Base-by-base conservation (phyloP, 176 grass and related monocot species). In the Bromus sterilis region DNA sequence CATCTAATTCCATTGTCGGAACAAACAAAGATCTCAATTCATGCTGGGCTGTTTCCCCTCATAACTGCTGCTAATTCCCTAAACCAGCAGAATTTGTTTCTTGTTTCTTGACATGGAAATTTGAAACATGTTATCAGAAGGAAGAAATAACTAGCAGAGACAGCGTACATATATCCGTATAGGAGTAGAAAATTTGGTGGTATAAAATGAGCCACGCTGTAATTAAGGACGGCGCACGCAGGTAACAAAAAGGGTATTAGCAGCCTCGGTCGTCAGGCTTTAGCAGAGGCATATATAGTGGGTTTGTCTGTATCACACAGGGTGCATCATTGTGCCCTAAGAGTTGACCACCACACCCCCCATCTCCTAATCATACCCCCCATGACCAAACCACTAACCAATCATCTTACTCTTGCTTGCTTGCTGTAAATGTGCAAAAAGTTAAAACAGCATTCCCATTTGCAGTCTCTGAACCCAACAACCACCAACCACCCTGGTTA, bases 271-370 rank as follows among this genome's bases (percentile, higher is more conserved):
- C 9, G 73, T 57, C 37, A 75, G 67, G 32, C 77, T 85, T 57
- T 73, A 58, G 56, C 64, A 46, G 56, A 37, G 78, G 48, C 56
- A 82, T 66, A 43, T 71, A 71, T 71, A 82, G 78, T 86, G 83
- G 78, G 57, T 78, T 86, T 89, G 83, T 89, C 83, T 89, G 78
- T 86, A 82, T 89, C 88, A 89, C 53, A 36, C 55, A 65, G 36
- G 66, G 14, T 39, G 44, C 60, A 86, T 86, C 83, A 82, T 86
- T 82, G 74, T 86, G 83, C 48, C 78, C 74, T 83, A 66, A 74
- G 78, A 90, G 88, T 90, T 90, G 88, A 90, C 88, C 46, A 82
- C 10, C 9, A 71, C 67, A 46, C 37, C 64, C 13, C 67, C 42
- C 36, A 44, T 73, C 73, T 66, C 56, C 78, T 82, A 72, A 89